phyloP scores from a whole-genome alignment of 176 grass and related monocot genomes.

The Ampelocalamus luodianensis region DNA sequence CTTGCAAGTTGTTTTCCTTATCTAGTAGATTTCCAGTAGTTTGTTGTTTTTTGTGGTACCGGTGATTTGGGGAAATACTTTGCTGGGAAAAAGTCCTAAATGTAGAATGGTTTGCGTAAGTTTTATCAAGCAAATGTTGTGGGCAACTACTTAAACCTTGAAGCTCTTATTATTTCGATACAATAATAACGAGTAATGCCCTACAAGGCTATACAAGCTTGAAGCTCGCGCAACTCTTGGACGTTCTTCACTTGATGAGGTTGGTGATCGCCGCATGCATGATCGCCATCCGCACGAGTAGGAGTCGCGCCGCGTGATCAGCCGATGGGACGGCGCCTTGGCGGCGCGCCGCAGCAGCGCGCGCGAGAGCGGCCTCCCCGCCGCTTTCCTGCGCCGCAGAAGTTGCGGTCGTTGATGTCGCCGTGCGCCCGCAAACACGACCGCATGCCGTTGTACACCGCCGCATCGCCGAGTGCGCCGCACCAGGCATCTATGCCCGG shows the following conservation, averaged over 20 bases:
- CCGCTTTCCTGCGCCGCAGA: neutral
- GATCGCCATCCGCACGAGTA: constrained; percentile 30
- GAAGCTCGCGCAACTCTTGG: neutral
- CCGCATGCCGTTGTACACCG: constrained; percentile 37
- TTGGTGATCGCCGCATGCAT: constrained; percentile 45
- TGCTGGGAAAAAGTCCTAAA: neutral
- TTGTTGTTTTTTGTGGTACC: neutral
- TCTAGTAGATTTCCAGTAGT: neutral
- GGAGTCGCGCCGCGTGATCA: constrained; percentile 14
- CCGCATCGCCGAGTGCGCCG: constrained; percentile 31
- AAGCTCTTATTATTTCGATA: too few relatives aligned
- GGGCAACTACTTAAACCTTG: too few relatives aligned
- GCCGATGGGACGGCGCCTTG: constrained; percentile 36
- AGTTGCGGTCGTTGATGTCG: constrained; percentile 47
- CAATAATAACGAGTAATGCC: too few relatives aligned
- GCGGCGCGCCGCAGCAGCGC: constrained; percentile 44
- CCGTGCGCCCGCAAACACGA: constrained; percentile 45
- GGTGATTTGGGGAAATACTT: neutral
- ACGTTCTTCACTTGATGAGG: constrained; percentile 49
- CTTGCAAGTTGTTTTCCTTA: neutral
- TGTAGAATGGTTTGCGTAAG: neutral
- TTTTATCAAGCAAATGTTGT: too few relatives aligned
- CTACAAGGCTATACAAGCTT: too few relatives aligned
- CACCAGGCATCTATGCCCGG: neutral
- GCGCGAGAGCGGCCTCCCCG: constrained; percentile 34